phyloP scores from a whole-genome alignment of 176 grass and related monocot genomes.

The Microstegium vimineum region DNA sequence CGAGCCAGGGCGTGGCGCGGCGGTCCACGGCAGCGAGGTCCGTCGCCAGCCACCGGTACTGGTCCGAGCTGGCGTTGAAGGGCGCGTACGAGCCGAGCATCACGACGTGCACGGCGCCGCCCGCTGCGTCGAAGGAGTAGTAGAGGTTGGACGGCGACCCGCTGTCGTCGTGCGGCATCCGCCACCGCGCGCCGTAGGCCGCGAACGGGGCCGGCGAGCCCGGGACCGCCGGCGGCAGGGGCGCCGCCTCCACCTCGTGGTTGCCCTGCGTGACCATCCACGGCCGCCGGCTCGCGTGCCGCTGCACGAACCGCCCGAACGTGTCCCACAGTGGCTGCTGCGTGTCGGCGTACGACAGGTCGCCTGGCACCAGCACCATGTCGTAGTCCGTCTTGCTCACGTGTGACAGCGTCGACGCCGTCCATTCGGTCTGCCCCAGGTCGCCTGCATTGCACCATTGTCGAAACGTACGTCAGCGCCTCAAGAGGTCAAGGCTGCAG shows the following conservation, averaged over 20 bases:
- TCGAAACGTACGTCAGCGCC: too few relatives aligned
- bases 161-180: slow-evolving; percentile 80
- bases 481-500: not conserved
- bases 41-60: slow-evolving; percentile 71
- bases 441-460: slow-evolving; percentile 45
- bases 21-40: slow-evolving; percentile 78
- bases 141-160: slow-evolving; percentile 74
- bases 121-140: slow-evolving; percentile 78
- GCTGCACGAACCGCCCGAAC: slow-evolving; percentile 80
- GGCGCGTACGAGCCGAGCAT: slow-evolving; percentile 76
- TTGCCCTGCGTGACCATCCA: slow-evolving; percentile 95
- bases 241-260: slow-evolving; percentile 75
- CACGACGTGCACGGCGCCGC: slow-evolving; percentile 56
- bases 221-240: not conserved
- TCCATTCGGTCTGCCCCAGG: slow-evolving; percentile 92
- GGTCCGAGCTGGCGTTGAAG: slow-evolving; percentile 47
- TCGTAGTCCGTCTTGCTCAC: slow-evolving; percentile 50
- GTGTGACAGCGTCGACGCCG: slow-evolving; percentile 75
- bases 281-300: slow-evolving; percentile 61
- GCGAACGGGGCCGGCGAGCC: slow-evolving; percentile 42
- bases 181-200: slow-evolving; percentile 70
- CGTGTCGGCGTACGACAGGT: slow-evolving; percentile 83
- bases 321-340: slow-evolving; percentile 84
- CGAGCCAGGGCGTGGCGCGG: slow-evolving; percentile 55
- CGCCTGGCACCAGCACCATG: slow-evolving; percentile 83